Evolutionary conservation across 768 basidiomycete species (phyloP).

Genomic region (Suillus fuscotomentosus): DNA sequence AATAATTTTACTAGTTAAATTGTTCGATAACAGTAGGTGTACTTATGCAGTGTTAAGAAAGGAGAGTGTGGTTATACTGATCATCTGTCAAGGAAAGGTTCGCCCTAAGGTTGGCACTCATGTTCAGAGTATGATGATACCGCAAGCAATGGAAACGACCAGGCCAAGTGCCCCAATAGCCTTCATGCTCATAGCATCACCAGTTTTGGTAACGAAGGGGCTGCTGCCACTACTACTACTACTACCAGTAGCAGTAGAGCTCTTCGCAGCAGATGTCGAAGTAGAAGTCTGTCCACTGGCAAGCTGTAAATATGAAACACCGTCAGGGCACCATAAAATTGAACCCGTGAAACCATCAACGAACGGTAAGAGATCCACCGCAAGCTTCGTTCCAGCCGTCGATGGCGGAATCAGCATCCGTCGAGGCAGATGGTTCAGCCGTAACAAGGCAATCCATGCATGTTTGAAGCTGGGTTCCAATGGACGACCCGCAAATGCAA

Average conservation of each 20-base stretch:
- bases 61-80: not conserved
- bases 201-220: not conserved
- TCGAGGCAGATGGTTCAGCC: not conserved
- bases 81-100: not conserved
- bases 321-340: not conserved
- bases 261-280: not conserved
- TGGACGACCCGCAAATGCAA: conserved; percentile 14
- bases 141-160: conserved; percentile 12
- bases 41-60: not conserved
- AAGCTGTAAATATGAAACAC: not conserved
- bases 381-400: conserved; percentile 18
- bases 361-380: conserved; percentile 17
- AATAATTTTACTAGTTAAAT: not conserved
- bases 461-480: conserved; percentile 13
- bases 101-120: not conserved
- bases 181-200: conserved; percentile 9
- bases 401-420: conserved; percentile 11
- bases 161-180: conserved; percentile 5
- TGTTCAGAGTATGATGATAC: conserved; percentile 13
- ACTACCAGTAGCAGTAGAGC: not conserved
- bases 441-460: conserved; percentile 22
- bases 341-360: not conserved
- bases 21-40: no score
- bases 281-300: conserved; percentile 3
- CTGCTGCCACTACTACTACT: not conserved